Evolutionary conservation across 805 yeast species (phyloP).

Genomic region (Sugiyamaella qingdaonensis): DNA sequence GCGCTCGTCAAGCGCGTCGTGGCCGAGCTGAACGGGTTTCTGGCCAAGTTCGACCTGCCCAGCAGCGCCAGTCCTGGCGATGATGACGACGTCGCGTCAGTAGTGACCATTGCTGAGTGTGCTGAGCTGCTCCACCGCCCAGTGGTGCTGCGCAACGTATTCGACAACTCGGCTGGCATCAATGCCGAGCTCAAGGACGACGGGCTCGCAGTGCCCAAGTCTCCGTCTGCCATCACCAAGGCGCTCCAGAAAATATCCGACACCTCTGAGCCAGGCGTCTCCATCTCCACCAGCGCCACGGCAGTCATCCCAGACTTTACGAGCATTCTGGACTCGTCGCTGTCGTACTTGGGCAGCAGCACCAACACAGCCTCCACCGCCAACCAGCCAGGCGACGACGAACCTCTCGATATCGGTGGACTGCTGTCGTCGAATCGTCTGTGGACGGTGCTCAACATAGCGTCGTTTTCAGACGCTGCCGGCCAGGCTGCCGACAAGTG

Average conservation of each 20-base stretch:
- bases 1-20: slow-evolving; percentile 33
- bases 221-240: slow-evolving; percentile 19
- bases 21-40: slow-evolving; percentile 32
- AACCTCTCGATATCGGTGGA: slow-evolving; percentile 22
- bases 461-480: slow-evolving; percentile 28
- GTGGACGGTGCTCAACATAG: slow-evolving; percentile 34
- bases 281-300: not conserved
- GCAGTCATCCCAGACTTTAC: slow-evolving; percentile 23
- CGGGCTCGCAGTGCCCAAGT: slow-evolving; percentile 29
- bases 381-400: slow-evolving; percentile 8
- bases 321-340: slow-evolving; percentile 23
- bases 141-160: slow-evolving; percentile 31
- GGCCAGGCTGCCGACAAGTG: slow-evolving; percentile 29
- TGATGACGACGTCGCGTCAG: slow-evolving; percentile 30
- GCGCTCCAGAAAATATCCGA: slow-evolving; percentile 12
- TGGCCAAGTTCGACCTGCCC: slow-evolving; percentile 29
- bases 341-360: slow-evolving; percentile 24
- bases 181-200: slow-evolving; percentile 36
- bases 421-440: slow-evolving; percentile 31
- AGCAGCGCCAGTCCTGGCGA: slow-evolving; percentile 1
- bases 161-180: slow-evolving; percentile 35
- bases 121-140: slow-evolving; percentile 21
- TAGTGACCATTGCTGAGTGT: slow-evolving; percentile 36
- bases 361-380: not conserved
- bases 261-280: too few relatives aligned